These are phyloP conservation scores for Helichrysum umbraculigerum DNA, from an alignment of 129 eudicot species.

Conservation along the genomic window DNA sequence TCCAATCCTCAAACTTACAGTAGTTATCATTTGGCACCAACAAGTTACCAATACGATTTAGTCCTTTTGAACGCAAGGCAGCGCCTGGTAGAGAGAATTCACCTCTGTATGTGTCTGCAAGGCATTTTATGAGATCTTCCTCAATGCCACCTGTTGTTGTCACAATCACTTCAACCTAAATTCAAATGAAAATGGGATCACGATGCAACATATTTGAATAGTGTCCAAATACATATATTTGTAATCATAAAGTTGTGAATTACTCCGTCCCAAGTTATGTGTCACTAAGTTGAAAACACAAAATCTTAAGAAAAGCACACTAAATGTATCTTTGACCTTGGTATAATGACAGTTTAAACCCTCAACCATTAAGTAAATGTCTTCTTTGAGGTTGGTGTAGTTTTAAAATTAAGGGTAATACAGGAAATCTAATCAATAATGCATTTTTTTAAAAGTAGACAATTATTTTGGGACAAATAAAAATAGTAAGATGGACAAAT, in stretches of 20 bases:
- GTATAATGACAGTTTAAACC: no score
- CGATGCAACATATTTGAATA: not conserved
- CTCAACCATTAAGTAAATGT: no score
- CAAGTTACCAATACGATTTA: slow-evolving; percentile 87
- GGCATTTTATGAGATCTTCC: slow-evolving; percentile 93
- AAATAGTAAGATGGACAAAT: no score
- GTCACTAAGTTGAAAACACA: no score
- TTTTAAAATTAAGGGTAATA: no score
- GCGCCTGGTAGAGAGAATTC: slow-evolving; percentile 89
- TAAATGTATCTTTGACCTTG: no score
- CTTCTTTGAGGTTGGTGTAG: no score
- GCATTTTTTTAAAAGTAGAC: no score
- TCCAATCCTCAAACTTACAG: slow-evolving; percentile 97
- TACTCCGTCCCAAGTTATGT: no score
- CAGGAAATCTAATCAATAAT: no score
- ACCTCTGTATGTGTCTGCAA: slow-evolving; percentile 88
- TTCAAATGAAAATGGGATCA: not conserved
- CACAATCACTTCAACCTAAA: slow-evolving; percentile 88
- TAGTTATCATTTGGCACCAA: slow-evolving; percentile 93
- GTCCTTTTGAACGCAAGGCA: slow-evolving; percentile 72
- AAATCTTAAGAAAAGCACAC: no score
- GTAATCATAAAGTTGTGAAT: not conserved
- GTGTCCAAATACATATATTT: not conserved
- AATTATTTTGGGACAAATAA: no score
- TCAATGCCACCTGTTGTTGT: slow-evolving; percentile 94